A percentile compares a stretch with the other conserved stretches of the same genome.
Conservation (phyloP, 1,284 basidiomycete genomes). For the Cutaneotrichosporon sp. region DNA sequence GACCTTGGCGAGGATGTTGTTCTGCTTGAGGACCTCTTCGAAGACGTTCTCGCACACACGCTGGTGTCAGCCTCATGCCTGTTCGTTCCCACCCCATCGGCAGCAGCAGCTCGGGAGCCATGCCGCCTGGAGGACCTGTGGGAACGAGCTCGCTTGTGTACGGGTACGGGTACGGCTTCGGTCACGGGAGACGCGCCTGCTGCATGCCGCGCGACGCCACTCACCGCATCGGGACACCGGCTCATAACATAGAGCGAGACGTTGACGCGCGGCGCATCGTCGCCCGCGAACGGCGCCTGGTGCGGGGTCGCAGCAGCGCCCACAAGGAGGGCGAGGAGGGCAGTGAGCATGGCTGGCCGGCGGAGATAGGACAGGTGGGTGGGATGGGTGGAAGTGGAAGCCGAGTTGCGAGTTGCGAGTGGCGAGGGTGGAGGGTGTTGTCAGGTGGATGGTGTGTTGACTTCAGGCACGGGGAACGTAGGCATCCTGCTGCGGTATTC, state of each 20-base stretch:
- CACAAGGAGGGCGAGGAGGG: not conserved
- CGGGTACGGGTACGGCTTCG: no score
- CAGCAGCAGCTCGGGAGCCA: no score
- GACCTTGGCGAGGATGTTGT: slow-evolving; percentile 62
- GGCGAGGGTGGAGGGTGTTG: no score
- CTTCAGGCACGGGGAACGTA: no score
- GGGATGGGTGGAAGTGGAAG: not conserved
- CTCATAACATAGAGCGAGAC: slow-evolving; percentile 53
- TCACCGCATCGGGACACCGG: slow-evolving; percentile 52
- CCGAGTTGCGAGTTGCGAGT: not conserved
- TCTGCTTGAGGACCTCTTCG: slow-evolving; percentile 65
- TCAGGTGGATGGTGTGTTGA: no score
- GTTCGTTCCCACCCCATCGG: no score
- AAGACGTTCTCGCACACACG: slow-evolving; percentile 70
- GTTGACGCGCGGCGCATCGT: slow-evolving; percentile 33
- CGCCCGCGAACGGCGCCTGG: not conserved
- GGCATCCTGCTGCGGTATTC: no score
- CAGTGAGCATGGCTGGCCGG: no score
- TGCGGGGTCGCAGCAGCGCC: not conserved
- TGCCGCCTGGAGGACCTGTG: no score
- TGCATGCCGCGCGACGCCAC: slow-evolving; percentile 22
- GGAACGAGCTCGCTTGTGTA: no score
- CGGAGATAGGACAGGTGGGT: no score
- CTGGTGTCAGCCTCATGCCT: slow-evolving; percentile 25
- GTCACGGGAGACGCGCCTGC: no score